These are phyloP conservation scores for Scedosporium minutisporum DNA, from an alignment of 2,329 filamentous ascomycete species.

Conservation along the genomic window DNA sequence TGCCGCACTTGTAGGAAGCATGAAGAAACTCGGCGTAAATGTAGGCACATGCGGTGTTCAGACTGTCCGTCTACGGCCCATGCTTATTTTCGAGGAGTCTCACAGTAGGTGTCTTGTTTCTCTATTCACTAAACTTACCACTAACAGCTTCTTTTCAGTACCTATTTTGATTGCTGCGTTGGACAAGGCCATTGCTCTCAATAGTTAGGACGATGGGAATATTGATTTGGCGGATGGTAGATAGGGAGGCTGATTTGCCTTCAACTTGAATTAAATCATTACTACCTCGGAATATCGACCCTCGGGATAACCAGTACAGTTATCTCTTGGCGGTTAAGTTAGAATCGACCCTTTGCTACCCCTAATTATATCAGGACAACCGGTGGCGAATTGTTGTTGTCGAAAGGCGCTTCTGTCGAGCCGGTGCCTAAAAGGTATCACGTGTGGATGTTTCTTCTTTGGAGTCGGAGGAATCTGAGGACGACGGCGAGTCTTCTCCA, in stretches of 20 bases:
- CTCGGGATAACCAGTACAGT: too few species aligned
- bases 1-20: conserved; percentile 59
- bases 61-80: conserved; percentile 65
- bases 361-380: too few species aligned
- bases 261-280: too few species aligned
- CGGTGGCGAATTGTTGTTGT: too few species aligned
- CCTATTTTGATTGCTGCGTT: conserved; percentile 18
- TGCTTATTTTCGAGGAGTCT: conserved; percentile 70
- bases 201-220: neutral
- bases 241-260: too few species aligned
- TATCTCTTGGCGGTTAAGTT: too few species aligned
- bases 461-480: neutral
- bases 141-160: conserved; percentile 6
- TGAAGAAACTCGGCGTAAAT: conserved; percentile 65
- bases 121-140: neutral
- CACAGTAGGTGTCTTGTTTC: conserved; percentile 33
- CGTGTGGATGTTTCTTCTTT: neutral
- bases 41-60: conserved; percentile 64
- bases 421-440: too few species aligned
- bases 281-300: too few species aligned
- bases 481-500: neutral
- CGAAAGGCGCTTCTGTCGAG: too few species aligned
- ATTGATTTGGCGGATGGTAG: too few species aligned
- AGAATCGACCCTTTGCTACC: too few species aligned
- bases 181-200: conserved; percentile 14